Percentiles rank a stretch among this genome's conserved stretches.
Evolutionary conservation across 805 yeast genomes (phyloP).

Genomic region (Monosporozyma yasuniensis): DNA sequence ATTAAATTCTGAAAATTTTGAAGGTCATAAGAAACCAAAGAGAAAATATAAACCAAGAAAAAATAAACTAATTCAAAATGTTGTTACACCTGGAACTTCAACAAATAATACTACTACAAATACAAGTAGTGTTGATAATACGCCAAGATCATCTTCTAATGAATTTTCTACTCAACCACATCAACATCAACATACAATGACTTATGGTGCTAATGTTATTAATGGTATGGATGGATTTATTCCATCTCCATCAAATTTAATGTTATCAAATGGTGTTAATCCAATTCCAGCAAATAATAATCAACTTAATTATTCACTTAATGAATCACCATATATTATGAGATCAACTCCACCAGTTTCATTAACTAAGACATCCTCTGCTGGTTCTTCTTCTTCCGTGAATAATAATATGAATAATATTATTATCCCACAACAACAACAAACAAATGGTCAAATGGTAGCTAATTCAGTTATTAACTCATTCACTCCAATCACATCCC

Average conservation of each 20-base stretch:
- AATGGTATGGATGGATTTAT: not conserved
- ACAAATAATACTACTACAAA: conserved; percentile 20
- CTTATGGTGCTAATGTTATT: not conserved
- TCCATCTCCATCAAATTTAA: not conserved
- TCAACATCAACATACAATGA: not conserved
- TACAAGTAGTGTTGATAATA: not conserved
- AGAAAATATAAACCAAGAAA: conserved; percentile 15
- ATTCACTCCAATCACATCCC: not conserved
- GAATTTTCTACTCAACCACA: not conserved
- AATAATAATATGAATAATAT: not conserved
- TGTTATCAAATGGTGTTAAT: not conserved
- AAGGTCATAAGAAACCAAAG: conserved; percentile 15
- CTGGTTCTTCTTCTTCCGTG: not conserved
- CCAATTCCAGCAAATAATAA: not conserved
- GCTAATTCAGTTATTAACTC: not conserved
- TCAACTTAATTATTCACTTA: not conserved
- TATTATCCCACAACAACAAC: no score
- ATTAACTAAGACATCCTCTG: not conserved
- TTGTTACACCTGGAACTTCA: conserved; percentile 5
- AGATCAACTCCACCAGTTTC: not conserved
- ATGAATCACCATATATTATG: not conserved
- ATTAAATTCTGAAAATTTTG: conserved; percentile 22
- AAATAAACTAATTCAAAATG: conserved; percentile 10
- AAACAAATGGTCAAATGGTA: not conserved
- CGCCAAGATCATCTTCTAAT: not conserved